Percentiles rank a stretch among this genome's conserved stretches.
Conservation (phyloP, 2,329 filamentous ascomycete genomes). For the Pseudogymnoascus sp. region DNA sequence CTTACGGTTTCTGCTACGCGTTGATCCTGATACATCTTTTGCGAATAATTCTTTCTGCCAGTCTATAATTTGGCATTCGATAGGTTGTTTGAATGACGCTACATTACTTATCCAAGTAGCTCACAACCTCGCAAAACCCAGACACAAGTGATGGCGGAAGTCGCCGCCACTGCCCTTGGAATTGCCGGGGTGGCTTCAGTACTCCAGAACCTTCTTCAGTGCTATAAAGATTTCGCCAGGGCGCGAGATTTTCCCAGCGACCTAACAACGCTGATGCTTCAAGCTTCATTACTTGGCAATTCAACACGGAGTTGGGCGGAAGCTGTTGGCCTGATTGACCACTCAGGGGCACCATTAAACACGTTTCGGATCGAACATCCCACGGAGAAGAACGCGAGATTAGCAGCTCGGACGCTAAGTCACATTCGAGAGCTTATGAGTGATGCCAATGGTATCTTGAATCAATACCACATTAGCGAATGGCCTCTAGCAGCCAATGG, state of each 20-base stretch:
- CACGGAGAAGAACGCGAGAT: background rate
- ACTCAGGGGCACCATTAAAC: background rate
- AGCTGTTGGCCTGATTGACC: background rate
- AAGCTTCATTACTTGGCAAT: background rate
- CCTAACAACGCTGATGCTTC: background rate
- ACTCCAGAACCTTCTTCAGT: background rate
- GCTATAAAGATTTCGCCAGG: background rate
- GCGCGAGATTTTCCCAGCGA: background rate
- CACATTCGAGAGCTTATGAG: background rate
- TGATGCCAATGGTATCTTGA: background rate
- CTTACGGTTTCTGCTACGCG: too few relatives aligned
- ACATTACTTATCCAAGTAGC: background rate
- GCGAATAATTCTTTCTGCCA: too few relatives aligned
- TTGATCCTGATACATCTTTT: too few relatives aligned
- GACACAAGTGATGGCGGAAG: background rate
- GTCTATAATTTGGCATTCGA: background rate
- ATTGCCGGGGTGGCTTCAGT: background rate
- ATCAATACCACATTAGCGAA: background rate
- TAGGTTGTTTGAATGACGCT: background rate
- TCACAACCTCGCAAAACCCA: background rate
- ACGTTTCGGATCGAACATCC: background rate
- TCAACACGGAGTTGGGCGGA: background rate
- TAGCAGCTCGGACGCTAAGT: background rate
- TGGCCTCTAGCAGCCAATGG: background rate
- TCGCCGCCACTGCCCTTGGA: background rate